Evolutionary conservation across 148 eudicot genomes (phyloP).

Genomic region (Amaranthus palmeri): DNA sequence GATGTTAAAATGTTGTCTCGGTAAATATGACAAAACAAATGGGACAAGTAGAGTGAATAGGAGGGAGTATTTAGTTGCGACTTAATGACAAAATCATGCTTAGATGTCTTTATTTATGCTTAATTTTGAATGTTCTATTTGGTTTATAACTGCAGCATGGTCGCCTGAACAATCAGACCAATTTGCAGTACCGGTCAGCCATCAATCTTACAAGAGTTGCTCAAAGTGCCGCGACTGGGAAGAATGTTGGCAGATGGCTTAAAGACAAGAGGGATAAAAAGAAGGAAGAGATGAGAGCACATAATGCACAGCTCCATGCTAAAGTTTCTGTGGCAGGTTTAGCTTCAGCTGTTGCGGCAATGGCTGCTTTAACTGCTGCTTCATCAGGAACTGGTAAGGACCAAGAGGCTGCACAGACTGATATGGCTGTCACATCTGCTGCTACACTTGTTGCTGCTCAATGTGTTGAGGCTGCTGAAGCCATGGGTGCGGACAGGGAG

Average conservation of each 20-base stretch:
- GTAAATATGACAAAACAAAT: no score
- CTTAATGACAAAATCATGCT: no score
- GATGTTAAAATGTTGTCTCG: no score
- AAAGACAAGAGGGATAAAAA: conserved; percentile 86
- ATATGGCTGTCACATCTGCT: conserved; percentile 93
- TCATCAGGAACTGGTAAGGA: conserved; percentile 62
- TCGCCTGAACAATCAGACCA: conserved; percentile 50
- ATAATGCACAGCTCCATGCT: conserved; percentile 89
- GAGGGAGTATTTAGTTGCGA: no score
- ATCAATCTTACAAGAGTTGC: conserved; percentile 20
- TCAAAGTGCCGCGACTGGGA: conserved; percentile 45
- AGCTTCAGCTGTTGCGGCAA: conserved; percentile 90
- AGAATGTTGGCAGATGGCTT: conserved; percentile 92
- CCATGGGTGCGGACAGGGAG: conserved; percentile 89
- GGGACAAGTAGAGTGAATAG: no score
- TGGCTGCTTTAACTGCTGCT: conserved; percentile 85
- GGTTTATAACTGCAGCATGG: conserved; percentile 41
- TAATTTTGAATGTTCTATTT: background rate
- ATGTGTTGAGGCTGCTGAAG: conserved; percentile 93
- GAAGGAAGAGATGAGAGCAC: conserved; percentile 81
- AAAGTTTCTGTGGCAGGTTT: conserved; percentile 91
- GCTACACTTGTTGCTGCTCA: conserved; percentile 94
- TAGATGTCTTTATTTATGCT: no score
- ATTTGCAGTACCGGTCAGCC: conserved; percentile 43
- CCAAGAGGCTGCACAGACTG: conserved; percentile 62